Percentiles rank a stretch among this genome's conserved stretches.
Conservation (phyloP, 257 asterid genomes). For the Lantana camara region DNA sequence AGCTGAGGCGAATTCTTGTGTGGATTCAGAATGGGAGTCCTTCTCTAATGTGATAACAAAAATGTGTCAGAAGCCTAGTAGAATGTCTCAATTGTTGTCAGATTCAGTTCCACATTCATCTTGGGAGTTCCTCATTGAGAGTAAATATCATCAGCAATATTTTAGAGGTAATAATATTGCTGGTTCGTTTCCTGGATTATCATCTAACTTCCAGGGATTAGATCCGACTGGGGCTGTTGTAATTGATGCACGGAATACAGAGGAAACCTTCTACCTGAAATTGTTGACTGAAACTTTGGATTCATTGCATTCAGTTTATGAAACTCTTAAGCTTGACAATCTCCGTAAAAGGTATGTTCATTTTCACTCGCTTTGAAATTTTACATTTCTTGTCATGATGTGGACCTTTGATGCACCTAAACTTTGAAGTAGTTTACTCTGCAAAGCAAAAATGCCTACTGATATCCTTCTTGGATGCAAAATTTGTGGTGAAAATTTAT, state of each 20-base stretch:
- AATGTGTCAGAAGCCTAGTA: constrained; percentile 45
- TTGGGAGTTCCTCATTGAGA: constrained; percentile 85
- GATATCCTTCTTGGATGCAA: neutral
- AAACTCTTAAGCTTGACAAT: constrained; percentile 81
- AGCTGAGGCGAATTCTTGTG: constrained; percentile 44
- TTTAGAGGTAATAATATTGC: constrained; percentile 41
- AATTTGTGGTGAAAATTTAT: neutral
- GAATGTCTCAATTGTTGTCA: constrained; percentile 35
- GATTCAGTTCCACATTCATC: constrained; percentile 59
- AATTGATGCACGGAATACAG: constrained; percentile 34
- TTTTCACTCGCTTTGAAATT: constrained; percentile 1
- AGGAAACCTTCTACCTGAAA: constrained; percentile 40
- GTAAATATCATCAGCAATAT: constrained; percentile 73
- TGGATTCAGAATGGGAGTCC: constrained; percentile 88
- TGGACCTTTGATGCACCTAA: constrained; percentile 14
- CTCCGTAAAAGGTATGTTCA: constrained; percentile 79
- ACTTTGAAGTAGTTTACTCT: constrained; percentile 16
- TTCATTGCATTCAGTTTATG: constrained; percentile 89
- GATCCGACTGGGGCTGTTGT: constrained; percentile 40
- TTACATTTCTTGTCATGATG: constrained; percentile 22
- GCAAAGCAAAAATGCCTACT: constrained; percentile 10
- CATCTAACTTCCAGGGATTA: constrained; percentile 39
- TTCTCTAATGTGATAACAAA: constrained; percentile 57
- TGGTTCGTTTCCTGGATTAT: constrained; percentile 45
- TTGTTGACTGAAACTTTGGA: constrained; percentile 66